phyloP scores from a whole-genome alignment of 805 yeast species.

The Candida verbasci region DNA sequence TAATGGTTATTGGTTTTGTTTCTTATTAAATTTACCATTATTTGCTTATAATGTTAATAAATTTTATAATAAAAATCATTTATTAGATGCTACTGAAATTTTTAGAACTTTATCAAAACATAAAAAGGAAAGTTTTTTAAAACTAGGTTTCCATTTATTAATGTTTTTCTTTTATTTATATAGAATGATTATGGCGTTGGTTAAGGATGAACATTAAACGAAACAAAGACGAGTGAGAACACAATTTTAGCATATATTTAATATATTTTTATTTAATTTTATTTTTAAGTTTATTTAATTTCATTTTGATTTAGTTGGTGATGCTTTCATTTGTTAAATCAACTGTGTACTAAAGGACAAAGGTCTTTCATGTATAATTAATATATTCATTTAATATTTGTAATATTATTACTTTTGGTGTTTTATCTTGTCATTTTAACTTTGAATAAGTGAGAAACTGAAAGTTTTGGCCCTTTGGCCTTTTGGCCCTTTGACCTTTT shows the following conservation, averaged over 20 bases:
- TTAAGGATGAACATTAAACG: constrained; percentile 44
- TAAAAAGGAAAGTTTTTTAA: constrained; percentile 87
- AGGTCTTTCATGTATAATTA: too few species aligned
- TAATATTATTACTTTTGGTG: too few species aligned
- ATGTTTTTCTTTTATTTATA: constrained; percentile 94
- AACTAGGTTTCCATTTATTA: constrained; percentile 84
- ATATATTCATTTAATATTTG: too few species aligned
- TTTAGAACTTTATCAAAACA: constrained; percentile 90
- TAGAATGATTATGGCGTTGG: constrained; percentile 92
- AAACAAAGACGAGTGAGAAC: too few species aligned
- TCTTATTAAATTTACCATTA: constrained; percentile 78
- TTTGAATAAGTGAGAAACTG: too few species aligned
- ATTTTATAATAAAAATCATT: constrained; percentile 72
- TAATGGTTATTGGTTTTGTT: constrained; percentile 90
- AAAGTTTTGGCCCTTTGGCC: too few species aligned
- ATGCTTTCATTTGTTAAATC: too few species aligned
- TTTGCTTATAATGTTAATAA: constrained; percentile 80
- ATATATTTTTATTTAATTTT: neutral
- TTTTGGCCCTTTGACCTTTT: too few species aligned
- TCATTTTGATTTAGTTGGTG: too few species aligned
- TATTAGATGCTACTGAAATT: constrained; percentile 95
- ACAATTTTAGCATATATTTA: neutral
- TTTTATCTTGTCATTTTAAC: too few species aligned
- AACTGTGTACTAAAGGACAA: too few species aligned
- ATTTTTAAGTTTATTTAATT: too few species aligned